Conservation (phyloP, 2,329 filamentous ascomycete genomes). For the Fusarium avenaceum region DNA sequence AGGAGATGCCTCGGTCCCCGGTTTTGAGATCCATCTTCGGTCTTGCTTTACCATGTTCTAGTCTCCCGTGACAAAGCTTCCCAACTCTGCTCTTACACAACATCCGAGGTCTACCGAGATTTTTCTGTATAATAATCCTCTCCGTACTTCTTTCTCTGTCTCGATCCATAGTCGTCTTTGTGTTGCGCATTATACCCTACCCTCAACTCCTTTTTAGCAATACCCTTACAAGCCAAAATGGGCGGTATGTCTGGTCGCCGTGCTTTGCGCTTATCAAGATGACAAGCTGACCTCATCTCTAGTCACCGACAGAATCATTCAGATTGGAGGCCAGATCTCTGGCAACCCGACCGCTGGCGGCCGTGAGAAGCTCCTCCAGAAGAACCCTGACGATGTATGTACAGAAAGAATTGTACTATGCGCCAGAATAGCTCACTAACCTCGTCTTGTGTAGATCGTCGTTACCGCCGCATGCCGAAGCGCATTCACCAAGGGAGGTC, state of each 20-base stretch:
- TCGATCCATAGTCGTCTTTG: constrained; percentile 13
- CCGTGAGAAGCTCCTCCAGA: constrained; percentile 71
- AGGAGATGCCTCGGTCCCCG: constrained; percentile 55
- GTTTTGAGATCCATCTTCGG: constrained; percentile 32
- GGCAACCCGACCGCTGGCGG: constrained; percentile 68
- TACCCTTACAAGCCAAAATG: constrained; percentile 49
- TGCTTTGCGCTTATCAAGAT: not conserved
- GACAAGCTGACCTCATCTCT: constrained; percentile 30
- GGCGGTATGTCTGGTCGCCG: constrained; percentile 52
- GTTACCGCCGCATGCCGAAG: constrained; percentile 93
- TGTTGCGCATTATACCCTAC: constrained; percentile 30
- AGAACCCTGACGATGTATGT: constrained; percentile 75
- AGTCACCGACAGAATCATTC: constrained; percentile 70
- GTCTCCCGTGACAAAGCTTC: constrained; percentile 30
- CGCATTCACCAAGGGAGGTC: constrained; percentile 91
- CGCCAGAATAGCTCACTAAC: constrained; percentile 7
- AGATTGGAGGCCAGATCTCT: constrained; percentile 74
- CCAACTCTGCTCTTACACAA: constrained; percentile 41
- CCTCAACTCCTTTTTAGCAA: constrained; percentile 14
- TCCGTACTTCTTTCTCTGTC: constrained; percentile 9
- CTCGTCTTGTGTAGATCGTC: constrained; percentile 72
- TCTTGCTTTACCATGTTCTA: constrained; percentile 22
- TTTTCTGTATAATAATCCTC: constrained; percentile 39
- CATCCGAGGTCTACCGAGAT: constrained; percentile 48
- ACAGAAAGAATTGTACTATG: not conserved